Evolutionary conservation across 345 rosid genomes (phyloP), one percentile per base, ranked within the genome.

Genomic region (Pseudoturritis turrita): DNA sequence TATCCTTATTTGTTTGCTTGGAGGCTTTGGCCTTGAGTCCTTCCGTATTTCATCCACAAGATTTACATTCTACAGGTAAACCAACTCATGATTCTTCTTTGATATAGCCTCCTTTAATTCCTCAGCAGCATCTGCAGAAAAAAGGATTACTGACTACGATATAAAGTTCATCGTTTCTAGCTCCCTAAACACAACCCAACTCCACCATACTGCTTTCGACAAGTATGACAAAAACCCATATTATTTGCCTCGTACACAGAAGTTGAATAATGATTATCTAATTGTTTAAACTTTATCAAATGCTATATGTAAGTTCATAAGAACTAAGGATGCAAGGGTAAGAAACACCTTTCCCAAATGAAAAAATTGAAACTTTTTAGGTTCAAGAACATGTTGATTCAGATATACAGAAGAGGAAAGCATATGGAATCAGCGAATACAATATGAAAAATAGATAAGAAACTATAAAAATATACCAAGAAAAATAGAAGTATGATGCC

Each of bases 31-130:
- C 81, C 96, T 87, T 45, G 89, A 77, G 73, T 83, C 88, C 80
- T 90, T 89, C 98, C 98, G 90, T 79, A 89, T 81, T 76, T 83
- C 85, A 78, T 94, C 98, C 46, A 94, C 95, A 62, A 90, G 84
- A 76, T 94, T 94, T 13, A 75, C 31, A 79, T 86, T 59, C 23
- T 89, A 89, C 77, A 94, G 68, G 85, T 81, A 89, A 62, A 94
- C 89, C 83, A 94, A 75, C 83, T 88, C 84, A 70, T 83, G 96
- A 76, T 90, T 82, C 84, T 82, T 90, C 83, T 80, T 83, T n/a
- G 92, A 80, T 79, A 90, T 85, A 33, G 80, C 82, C 69, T n/a
- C 92, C 88, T 84, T 86, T 84, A 94, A 66, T 78, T 94, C 98
- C 81, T 89, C 98, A 39, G 96, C 92, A 65, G 95, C 91, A 86